Base-by-base conservation (phyloP, 306 rosid species). In the Vachellia collinsii region DNA sequence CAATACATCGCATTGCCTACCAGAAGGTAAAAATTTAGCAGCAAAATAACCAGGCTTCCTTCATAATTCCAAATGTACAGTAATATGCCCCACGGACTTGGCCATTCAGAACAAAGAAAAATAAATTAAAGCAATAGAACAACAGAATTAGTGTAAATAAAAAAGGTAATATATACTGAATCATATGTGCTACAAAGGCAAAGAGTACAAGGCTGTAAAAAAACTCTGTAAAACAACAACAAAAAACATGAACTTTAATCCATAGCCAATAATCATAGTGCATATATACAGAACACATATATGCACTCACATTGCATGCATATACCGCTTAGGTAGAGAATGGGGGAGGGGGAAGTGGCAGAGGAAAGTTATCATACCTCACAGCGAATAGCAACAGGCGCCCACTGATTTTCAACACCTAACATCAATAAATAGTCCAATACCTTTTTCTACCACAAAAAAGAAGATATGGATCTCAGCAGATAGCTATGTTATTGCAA, bases 371-470 rank as follows among this genome's bases (percentile, higher is more conserved):
- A 81, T 79, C 91, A 83, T 86, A 94, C 98, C 83, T 79, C 86
- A 79, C 94, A 92, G 48, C 94, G 97, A 54, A 94, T 89, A 50
- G 90, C 82, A 78, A 92, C 93, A 29, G 98, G 98, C 43, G 92
- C 97, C 98, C 98, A 92, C 82, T 88, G 98, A 88, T 93, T 92
- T 84, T 94, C 98, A 79, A 94, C 90, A 78, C 97, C 91, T 83
- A 94, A 81, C 92, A 91, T 84, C 51, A 94, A 84, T 79, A 94
- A 92, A 88, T 86, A 78, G 85, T 92, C 98, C 93, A 94, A 83
- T 63, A 86, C 48, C 80, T 91, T 94, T 82, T 94, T 94, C 98
- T 94, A 74, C 81, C 82, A 63, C 12, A 85, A 75, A 74, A 34
- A 68, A 78, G 22, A 78, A 84, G 63, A 80, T 8, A 64, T 87